Base-by-base conservation (phyloP, 768 basidiomycete genomes). In the Mycena galopus region DNA sequence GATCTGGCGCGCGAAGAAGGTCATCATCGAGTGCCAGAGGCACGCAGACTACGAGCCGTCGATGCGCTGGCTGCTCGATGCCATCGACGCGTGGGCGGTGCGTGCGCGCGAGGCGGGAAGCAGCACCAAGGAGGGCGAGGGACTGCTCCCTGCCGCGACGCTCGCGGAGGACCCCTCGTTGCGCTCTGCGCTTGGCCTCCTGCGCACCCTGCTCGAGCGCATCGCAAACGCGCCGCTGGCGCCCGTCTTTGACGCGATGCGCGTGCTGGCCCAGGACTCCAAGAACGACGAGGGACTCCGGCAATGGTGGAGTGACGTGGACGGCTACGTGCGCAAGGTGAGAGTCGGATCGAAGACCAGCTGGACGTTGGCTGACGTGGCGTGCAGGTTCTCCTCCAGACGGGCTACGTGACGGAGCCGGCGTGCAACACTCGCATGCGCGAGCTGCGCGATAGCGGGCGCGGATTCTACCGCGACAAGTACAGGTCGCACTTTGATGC, bases 1-100 rank as follows among this genome's bases (percentile, higher is more conserved):
- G 82, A 94, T 98, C 78, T 97, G 92, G 86, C 90, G 97, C 21
- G 88, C 90, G 11, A 98, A 98, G 87, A 98, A 98, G 90, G 94
- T 92, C 74, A 90, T 98, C 65, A 88, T 97, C 69, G 97, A 98
- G 78, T 96, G 95, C 80, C 96, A 98, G 83, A 92, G 92, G 78
- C 96, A 97, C 82, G 88, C 91, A 61, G 93, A 97, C 79, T 98
- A 98, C 82, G 94, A 96, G 77, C 91, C 91, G 68, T 89, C 91
- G 11, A 85, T 95, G 58, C 84, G 83, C 23, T 95, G 94, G 94
- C 84, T 95, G 9, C 83, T 96, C 47, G 81, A 84, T 27, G 86
- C 86, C 65, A 74, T 93, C 14, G 88, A 91, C 73, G 87, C 92
- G 70, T 95, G 94, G 74, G 88, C 86, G 16, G 76, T 77, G 0